phyloP scores from a whole-genome alignment of 306 rosid species.

The Morella rubra region DNA sequence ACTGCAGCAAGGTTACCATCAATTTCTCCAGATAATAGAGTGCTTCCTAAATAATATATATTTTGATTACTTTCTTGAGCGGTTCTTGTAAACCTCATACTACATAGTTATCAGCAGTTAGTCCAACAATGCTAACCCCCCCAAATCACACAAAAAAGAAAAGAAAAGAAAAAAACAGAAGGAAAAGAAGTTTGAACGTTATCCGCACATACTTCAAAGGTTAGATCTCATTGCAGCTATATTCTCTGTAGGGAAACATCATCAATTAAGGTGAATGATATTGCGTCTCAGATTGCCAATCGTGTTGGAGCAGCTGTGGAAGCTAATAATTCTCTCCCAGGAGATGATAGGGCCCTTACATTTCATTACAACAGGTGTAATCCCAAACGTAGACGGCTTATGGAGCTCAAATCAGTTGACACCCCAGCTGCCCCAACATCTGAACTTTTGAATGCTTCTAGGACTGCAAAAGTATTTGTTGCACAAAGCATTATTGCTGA shows the following conservation, averaged over 20 bases:
- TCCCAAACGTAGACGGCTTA: slow-evolving; percentile 76
- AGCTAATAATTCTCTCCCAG: slow-evolving; percentile 71
- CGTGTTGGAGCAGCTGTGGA: slow-evolving; percentile 90
- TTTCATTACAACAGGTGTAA: slow-evolving; percentile 80
- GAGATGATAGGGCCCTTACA: slow-evolving; percentile 57
- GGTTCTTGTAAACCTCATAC: slow-evolving; percentile 10
- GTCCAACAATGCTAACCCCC: background rate
- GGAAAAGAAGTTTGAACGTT: background rate
- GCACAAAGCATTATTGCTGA: slow-evolving; percentile 37
- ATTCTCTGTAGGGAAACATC: slow-evolving; percentile 80
- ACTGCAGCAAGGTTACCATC: slow-evolving; percentile 86
- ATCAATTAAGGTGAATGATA: slow-evolving; percentile 89
- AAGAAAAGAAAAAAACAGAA: background rate
- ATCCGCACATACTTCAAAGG: slow-evolving; percentile 9
- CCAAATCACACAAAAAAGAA: background rate
- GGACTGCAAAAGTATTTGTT: slow-evolving; percentile 41
- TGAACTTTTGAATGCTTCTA: slow-evolving; percentile 42
- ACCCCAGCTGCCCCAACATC: slow-evolving; percentile 36
- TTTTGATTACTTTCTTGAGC: background rate
- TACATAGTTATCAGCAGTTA: background rate
- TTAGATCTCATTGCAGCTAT: slow-evolving; percentile 34
- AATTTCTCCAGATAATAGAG: slow-evolving; percentile 28
- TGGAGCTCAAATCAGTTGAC: slow-evolving; percentile 48
- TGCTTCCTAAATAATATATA: slow-evolving; percentile 28
- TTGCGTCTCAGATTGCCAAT: slow-evolving; percentile 83